Evolutionary conservation across 495 filamentous ascomycete genomes (phyloP).

Genomic region (Xylaria telfairii): DNA sequence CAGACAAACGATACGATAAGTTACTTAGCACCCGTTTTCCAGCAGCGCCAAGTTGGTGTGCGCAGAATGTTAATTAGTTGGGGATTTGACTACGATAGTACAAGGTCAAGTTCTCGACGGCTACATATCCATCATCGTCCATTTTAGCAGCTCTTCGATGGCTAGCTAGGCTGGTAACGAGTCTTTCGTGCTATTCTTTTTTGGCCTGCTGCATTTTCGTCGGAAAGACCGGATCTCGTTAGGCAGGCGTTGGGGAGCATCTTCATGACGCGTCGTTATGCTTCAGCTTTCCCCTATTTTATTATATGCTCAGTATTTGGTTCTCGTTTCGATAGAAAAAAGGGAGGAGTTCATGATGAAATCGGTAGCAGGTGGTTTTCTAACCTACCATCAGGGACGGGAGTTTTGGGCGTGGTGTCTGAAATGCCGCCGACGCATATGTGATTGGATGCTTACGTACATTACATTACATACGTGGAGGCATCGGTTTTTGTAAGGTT

Average conservation of each 20-base stretch:
- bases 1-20: background rate
- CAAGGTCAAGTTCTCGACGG: background rate
- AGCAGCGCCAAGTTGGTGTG: background rate
- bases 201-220: constrained; percentile 26
- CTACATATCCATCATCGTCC: background rate
- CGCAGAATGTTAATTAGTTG: background rate
- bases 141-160: background rate
- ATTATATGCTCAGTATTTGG: background rate
- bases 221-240: constrained; percentile 13
- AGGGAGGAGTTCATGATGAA: constrained; percentile 12
- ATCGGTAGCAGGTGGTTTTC: background rate
- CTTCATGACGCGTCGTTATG: constrained; percentile 10
- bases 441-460: constrained; percentile 11
- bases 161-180: background rate
- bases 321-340: constrained; percentile 19
- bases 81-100: background rate
- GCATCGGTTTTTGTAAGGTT: background rate
- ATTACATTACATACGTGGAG: constrained; percentile 15
- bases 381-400: constrained; percentile 3
- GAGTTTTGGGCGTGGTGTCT: constrained; percentile 13
- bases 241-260: constrained; percentile 15
- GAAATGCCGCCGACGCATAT: background rate
- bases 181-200: background rate
- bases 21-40: background rate
- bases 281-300: background rate